Base-by-base conservation (phyloP, 805 yeast species). In the Kodamaea nitidulidarum region DNA sequence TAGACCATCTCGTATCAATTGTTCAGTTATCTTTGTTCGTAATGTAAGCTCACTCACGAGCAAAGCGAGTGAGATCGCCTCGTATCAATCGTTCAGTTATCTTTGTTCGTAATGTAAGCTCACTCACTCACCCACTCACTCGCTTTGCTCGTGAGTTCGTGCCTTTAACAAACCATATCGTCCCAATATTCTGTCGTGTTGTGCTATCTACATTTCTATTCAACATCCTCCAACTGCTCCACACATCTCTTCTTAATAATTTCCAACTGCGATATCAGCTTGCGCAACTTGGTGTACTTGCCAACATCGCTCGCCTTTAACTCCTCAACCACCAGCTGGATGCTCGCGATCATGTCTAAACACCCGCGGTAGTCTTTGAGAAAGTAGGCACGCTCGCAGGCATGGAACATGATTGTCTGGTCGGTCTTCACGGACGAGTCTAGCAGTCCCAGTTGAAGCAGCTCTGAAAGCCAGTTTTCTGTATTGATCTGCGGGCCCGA, bases 321-420 rank as follows among this genome's bases (percentile, higher is more conserved):
- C 29, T 28, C 38, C n/a, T 39, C 42, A 20, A 39, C 42, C 12
- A 16, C 34, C 14, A 11, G 31, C 35, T 39, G 38, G 16, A 39
- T 34, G 5, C 26, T 31, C 15, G 14, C 4, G 21, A 39, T 39
- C 42, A 39, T 39, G 21, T 26, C 62, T 11, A 76, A 54, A 42
- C 93, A 84, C 36, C 62, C 60, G 1, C 41, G 26, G 49, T 78
- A 87, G 26, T 78, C 60, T 35, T 75, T 65, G 35, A 63, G 50
- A 53, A 65, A 88, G 52, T 81, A 87, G 2, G 79, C 70, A 44
- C 79, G 62, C 46, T 85, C 88, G 22, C 84, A 71, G 7, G 80
- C 76, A 43, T 78, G 76, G 33, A 80, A 67, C 20, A 83, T 52
- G 32, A 64, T 65, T 11, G 72, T 78, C 36, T 87, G 63, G 36